These are phyloP conservation scores for Quercus tomentella DNA, from an alignment of 331 rosid genomes.

Conservation along the genomic window DNA sequence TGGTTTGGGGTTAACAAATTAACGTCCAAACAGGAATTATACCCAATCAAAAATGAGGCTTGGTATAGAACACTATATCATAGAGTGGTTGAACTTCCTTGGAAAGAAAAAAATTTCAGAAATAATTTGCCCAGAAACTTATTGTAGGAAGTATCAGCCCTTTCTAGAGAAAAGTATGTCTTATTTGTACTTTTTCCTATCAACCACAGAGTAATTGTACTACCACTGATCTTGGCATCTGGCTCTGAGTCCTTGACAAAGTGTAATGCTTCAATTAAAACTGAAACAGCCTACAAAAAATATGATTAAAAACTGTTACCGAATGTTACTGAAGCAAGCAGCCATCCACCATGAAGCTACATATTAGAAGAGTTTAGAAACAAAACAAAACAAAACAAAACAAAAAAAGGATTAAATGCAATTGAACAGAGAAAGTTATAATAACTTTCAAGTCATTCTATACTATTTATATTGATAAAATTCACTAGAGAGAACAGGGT, in stretches of 20 bases:
- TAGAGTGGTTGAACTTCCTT: background rate
- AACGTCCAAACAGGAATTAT: background rate
- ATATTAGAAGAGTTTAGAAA: constrained; percentile 1
- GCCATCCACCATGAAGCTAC: constrained; percentile 1
- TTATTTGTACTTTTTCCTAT: background rate
- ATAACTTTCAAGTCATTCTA: background rate
- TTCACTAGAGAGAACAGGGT: background rate
- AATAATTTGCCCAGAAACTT: background rate
- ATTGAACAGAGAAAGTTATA: background rate
- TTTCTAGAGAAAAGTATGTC: background rate
- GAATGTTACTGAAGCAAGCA: constrained; percentile 14
- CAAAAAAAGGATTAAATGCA: background rate
- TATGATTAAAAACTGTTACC: background rate
- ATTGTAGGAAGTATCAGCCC: background rate
- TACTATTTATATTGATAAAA: background rate
- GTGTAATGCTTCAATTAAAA: constrained; percentile 78
- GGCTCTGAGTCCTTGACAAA: constrained; percentile 78
- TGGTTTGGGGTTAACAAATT: background rate
- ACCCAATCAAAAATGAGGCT: background rate
- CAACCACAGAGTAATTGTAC: constrained; percentile 19
- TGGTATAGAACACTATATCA: background rate
- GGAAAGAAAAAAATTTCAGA: background rate
- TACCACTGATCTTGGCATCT: constrained; percentile 62
- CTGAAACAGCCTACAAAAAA: constrained; percentile 62
- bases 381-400: constrained; percentile 3